These are phyloP conservation scores for Botrytis sinoallii DNA, from an alignment of 2,329 filamentous ascomycete genomes.

Conservation along the genomic window DNA sequence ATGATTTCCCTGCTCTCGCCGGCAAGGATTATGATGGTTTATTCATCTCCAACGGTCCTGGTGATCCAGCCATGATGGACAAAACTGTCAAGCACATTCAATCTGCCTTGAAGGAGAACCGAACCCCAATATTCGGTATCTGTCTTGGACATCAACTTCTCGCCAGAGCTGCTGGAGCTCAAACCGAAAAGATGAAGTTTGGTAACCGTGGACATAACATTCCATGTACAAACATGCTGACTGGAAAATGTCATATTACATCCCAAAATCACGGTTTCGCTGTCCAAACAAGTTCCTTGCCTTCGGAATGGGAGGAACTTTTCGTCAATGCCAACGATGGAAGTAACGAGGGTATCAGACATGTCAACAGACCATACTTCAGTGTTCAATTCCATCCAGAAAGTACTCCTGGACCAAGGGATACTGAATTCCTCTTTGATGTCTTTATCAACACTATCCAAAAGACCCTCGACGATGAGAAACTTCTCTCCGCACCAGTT, in stretches of 20 bases:
- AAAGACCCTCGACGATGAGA: conserved; percentile 64
- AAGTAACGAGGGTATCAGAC: conserved; percentile 96
- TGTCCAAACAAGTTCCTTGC: conserved; percentile 75
- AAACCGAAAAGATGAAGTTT: conserved; percentile 96
- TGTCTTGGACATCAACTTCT: conserved; percentile 94
- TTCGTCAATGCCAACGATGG: conserved; percentile 98
- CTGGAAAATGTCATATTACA: conserved; percentile 96
- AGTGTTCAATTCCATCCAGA: conserved; percentile 99
- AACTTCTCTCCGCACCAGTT: conserved; percentile 69
- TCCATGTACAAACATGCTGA: conserved; percentile 92
- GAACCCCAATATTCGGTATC: conserved; percentile 90
- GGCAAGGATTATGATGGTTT: conserved; percentile 90
- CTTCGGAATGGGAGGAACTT: conserved; percentile 82
- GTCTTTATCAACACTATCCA: conserved; percentile 88
- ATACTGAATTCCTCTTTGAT: conserved; percentile 96
- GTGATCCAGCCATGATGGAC: conserved; percentile 84
- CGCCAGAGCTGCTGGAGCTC: conserved; percentile 80
- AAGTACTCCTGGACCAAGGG: conserved; percentile 89
- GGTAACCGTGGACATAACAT: conserved; percentile 99
- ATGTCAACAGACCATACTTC: conserved; percentile 83
- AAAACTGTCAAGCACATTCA: conserved; percentile 77
- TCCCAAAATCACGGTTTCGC: conserved; percentile 98
- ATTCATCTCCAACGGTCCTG: conserved; percentile 96
- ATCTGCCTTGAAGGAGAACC: conserved; percentile 71
- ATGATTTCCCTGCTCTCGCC: conserved; percentile 75